Evolutionary conservation across 306 rosid genomes (phyloP).

Genomic region (Vigna unguiculata): DNA sequence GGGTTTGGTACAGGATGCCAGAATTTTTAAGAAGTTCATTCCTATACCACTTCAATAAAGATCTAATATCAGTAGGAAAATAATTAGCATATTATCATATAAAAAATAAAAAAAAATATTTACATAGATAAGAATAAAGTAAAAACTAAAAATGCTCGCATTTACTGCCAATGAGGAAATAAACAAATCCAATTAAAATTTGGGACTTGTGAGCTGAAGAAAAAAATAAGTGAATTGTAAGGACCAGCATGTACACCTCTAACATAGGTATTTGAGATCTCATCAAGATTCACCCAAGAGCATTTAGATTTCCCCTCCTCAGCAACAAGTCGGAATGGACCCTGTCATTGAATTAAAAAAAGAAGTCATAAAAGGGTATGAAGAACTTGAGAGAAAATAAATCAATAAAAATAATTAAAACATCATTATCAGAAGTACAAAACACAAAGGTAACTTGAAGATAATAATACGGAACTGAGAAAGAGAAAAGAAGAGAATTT

Average conservation of each 20-base stretch:
- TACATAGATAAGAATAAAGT: conserved; percentile 15
- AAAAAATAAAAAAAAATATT: conserved; percentile 16
- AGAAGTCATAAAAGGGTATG: conserved; percentile 22
- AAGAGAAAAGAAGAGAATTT: background rate
- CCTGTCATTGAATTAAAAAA: conserved; percentile 54
- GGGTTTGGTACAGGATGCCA: conserved; percentile 32
- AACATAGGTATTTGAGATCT: conserved; percentile 79
- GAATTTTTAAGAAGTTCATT: conserved; percentile 18
- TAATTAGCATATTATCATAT: background rate
- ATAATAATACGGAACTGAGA: background rate
- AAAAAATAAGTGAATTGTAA: conserved; percentile 35
- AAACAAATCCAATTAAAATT: conserved; percentile 31
- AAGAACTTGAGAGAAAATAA: conserved; percentile 11
- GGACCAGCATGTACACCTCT: conserved; percentile 66
- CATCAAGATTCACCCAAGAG: conserved; percentile 98
- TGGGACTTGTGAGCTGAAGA: conserved; percentile 15
- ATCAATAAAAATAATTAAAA: conserved; percentile 12
- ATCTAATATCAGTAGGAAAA: conserved; percentile 8
- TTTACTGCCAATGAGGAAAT: conserved; percentile 14
- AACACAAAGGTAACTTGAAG: background rate
- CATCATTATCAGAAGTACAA: conserved; percentile 1
- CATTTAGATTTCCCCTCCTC: conserved; percentile 99
- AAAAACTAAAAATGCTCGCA: background rate
- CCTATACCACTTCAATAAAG: conserved; percentile 35
- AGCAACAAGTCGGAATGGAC: conserved; percentile 94